Evolutionary conservation across 441 rosid genomes (phyloP).

Genomic region (Hypseocharis bilobata): DNA sequence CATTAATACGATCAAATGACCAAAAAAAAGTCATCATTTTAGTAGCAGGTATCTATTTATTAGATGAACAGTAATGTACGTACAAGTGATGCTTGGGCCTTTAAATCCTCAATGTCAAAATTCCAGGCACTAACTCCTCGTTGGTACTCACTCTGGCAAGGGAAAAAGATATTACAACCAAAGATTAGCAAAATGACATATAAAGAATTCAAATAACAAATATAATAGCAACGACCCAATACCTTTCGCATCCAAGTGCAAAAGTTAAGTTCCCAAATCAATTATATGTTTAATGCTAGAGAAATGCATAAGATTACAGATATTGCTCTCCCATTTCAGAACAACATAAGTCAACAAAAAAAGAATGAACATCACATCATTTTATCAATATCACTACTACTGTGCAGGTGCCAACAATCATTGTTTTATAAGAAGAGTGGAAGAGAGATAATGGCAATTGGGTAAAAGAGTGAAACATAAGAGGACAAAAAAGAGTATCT

Average conservation of each 20-base stretch:
- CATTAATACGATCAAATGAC: conserved; percentile 15
- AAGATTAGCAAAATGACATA: background rate
- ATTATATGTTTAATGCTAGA: too few species aligned
- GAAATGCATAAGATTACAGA: too few species aligned
- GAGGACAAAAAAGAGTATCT: too few species aligned
- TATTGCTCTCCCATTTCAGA: too few species aligned
- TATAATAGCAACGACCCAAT: too few species aligned
- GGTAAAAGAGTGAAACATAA: too few species aligned
- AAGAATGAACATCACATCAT: background rate
- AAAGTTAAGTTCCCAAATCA: too few species aligned
- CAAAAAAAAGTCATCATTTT: too few species aligned
- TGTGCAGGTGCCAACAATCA: background rate
- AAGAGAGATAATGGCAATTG: too few species aligned
- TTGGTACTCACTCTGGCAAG: conserved; percentile 79
- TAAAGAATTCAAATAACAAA: background rate
- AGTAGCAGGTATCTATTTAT: too few species aligned
- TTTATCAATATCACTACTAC: background rate
- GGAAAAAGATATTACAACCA: conserved; percentile 11
- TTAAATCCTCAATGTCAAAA: conserved; percentile 83
- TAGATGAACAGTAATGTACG: conserved; percentile 21
- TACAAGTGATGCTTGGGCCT: conserved; percentile 89
- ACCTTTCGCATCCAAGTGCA: too few species aligned
- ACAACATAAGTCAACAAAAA: background rate
- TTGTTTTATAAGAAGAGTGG: too few species aligned
- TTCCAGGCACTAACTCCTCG: conserved; percentile 99